Evolutionary conservation across 2,329 filamentous ascomycete species (phyloP).

Genomic region (Setomelanomma holmii): DNA sequence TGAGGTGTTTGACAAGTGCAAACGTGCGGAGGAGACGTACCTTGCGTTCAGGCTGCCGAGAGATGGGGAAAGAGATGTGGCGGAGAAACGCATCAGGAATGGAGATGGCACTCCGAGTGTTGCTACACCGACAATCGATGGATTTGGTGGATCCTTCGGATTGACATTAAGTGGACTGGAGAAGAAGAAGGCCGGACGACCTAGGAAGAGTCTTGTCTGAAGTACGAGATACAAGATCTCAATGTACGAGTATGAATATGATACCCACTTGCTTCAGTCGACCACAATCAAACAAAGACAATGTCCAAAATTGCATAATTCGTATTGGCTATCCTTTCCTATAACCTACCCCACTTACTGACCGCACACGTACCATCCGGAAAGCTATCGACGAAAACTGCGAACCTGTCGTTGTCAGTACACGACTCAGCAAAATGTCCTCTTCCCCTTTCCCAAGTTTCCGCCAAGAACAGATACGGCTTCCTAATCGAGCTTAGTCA

Average conservation of each 20-base stretch:
- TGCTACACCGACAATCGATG: slow-evolving; percentile 25
- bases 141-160: slow-evolving; percentile 14
- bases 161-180: slow-evolving; percentile 10
- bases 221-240: neutral
- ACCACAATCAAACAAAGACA: no score
- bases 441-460: neutral
- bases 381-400: no score
- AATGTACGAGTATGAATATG: slow-evolving; percentile 11
- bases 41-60: slow-evolving; percentile 63
- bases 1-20: slow-evolving; percentile 61
- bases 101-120: slow-evolving; percentile 30
- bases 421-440: neutral
- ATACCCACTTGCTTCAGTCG: slow-evolving; percentile 16
- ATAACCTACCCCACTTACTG: no score
- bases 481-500: slow-evolving; percentile 9
- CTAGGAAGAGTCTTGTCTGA: slow-evolving; percentile 33
- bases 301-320: no score
- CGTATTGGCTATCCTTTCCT: no score
- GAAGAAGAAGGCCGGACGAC: slow-evolving; percentile 33
- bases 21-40: slow-evolving; percentile 62
- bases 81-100: slow-evolving; percentile 23
- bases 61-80: slow-evolving; percentile 40
- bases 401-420: no score
- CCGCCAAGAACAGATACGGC: slow-evolving; percentile 4
- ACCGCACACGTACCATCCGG: no score